A percentile compares a stretch with the other conserved stretches of the same genome.
Evolutionary conservation across 192 early-diverging fungal species (phyloP).

Genomic region (Backusella luteola): DNA sequence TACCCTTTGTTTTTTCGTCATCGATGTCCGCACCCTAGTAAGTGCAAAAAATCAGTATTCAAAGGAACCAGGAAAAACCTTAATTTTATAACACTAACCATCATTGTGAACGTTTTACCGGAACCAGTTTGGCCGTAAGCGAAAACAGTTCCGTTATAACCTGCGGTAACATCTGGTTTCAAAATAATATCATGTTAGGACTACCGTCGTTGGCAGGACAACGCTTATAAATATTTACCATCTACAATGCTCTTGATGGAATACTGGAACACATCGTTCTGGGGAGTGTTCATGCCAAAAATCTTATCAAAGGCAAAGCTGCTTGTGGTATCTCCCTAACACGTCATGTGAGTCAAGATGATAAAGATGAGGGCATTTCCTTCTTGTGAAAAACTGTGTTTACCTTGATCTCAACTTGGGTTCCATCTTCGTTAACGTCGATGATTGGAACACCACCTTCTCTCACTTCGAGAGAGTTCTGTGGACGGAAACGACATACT

Average conservation of each 20-base stretch:
- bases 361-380: conserved; percentile 51
- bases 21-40: conserved; percentile 90
- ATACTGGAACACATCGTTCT: conserved; percentile 87
- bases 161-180: conserved; percentile 38
- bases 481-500: conserved; percentile 95
- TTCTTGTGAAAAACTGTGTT: neutral
- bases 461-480: conserved; percentile 87
- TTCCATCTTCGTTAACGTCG: conserved; percentile 72
- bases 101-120: conserved; percentile 98
- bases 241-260: conserved; percentile 90
- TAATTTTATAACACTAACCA: conserved; percentile 48
- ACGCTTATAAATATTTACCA: conserved; percentile 46
- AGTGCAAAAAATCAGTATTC: conserved; percentile 20
- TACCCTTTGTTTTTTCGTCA: conserved; percentile 84
- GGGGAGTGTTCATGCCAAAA: conserved; percentile 80
- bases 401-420: conserved; percentile 48
- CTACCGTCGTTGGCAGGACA: neutral
- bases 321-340: conserved; percentile 29
- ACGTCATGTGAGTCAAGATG: neutral
- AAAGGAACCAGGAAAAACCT: neutral
- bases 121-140: conserved; percentile 99
- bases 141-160: conserved; percentile 99
- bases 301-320: conserved; percentile 91
- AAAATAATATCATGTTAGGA: conserved; percentile 7
- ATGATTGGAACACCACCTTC: conserved; percentile 91